These are phyloP conservation scores for Aspergillus sp. DNA, from an alignment of 2,329 filamentous ascomycete species.

Conservation along the genomic window DNA sequence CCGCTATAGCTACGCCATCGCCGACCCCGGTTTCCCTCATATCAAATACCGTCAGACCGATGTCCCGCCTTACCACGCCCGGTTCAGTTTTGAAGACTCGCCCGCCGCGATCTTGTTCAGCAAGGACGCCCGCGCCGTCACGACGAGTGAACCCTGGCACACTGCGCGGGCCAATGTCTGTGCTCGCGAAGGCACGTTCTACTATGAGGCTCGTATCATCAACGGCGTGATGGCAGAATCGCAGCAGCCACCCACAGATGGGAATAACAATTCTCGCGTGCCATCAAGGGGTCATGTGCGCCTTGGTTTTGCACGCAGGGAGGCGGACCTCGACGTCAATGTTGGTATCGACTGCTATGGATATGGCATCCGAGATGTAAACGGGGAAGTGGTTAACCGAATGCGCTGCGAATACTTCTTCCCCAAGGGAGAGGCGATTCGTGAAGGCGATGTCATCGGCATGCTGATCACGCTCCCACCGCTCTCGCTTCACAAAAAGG, in stretches of 20 bases:
- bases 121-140: slow-evolving; percentile 71
- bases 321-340: slow-evolving; percentile 49
- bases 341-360: slow-evolving; percentile 94
- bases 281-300: slow-evolving; percentile 46
- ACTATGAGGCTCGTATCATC: slow-evolving; percentile 90
- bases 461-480: slow-evolving; percentile 89
- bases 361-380: slow-evolving; percentile 85
- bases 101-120: slow-evolving; percentile 83
- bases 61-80: slow-evolving; percentile 74
- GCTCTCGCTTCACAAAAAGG: slow-evolving; percentile 79
- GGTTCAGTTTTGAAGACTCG: slow-evolving; percentile 90
- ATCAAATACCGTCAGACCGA: slow-evolving; percentile 92
- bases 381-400: slow-evolving; percentile 89
- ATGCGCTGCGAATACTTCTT: slow-evolving; percentile 92
- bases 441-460: slow-evolving; percentile 90
- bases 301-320: slow-evolving; percentile 48
- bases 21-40: slow-evolving; percentile 81
- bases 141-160: slow-evolving; percentile 88
- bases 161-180: slow-evolving; percentile 89
- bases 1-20: slow-evolving; percentile 86
- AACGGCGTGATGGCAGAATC: slow-evolving; percentile 55
- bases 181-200: slow-evolving; percentile 84
- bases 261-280: slow-evolving; percentile 13
- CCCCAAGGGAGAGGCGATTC: slow-evolving; percentile 71
- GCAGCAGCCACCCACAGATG: slow-evolving; percentile 19